phyloP scores from a whole-genome alignment of 2,329 filamentous ascomycete species.

The Aspergillus caelatus region DNA sequence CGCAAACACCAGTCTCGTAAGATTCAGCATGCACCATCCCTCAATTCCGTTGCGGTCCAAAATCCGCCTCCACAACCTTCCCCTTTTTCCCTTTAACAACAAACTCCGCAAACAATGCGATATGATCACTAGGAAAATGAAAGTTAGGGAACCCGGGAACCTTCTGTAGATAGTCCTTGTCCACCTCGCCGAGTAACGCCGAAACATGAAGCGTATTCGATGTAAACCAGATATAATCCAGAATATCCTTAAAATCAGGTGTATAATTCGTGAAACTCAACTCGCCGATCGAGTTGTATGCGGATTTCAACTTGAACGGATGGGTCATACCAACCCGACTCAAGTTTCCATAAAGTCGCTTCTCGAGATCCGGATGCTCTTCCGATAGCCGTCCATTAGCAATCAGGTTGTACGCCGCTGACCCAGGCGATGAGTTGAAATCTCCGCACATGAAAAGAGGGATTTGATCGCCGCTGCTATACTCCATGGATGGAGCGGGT shows the following conservation, averaged over 20 bases:
- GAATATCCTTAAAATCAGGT: slow-evolving; percentile 84
- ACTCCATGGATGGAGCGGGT: slow-evolving; percentile 81
- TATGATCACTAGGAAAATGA: slow-evolving; percentile 91
- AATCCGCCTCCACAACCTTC: slow-evolving; percentile 67
- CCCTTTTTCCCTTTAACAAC: slow-evolving; percentile 86
- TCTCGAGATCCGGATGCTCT: slow-evolving; percentile 77
- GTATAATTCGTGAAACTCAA: slow-evolving; percentile 96
- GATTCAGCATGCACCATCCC: slow-evolving; percentile 38
- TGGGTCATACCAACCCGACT: slow-evolving; percentile 91
- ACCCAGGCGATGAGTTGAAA: slow-evolving; percentile 88
- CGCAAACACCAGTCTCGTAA: slow-evolving; percentile 44
- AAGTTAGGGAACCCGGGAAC: slow-evolving; percentile 92
- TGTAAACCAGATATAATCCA: slow-evolving; percentile 98
- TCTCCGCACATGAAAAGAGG: slow-evolving; percentile 91
- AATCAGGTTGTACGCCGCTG: slow-evolving; percentile 89
- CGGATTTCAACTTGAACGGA: slow-evolving; percentile 89
- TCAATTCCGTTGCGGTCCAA: slow-evolving; percentile 54
- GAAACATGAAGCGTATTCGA: slow-evolving; percentile 85
- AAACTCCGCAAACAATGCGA: slow-evolving; percentile 87
- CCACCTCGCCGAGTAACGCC: slow-evolving; percentile 81
- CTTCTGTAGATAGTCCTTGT: slow-evolving; percentile 79
- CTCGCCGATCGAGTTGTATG: slow-evolving; percentile 83
- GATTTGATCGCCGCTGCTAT: slow-evolving; percentile 82
- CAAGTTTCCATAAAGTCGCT: slow-evolving; percentile 88
- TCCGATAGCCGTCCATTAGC: slow-evolving; percentile 76